Conservation (phyloP, 164 flowering plant species). For the Akebia trifoliata region DNA sequence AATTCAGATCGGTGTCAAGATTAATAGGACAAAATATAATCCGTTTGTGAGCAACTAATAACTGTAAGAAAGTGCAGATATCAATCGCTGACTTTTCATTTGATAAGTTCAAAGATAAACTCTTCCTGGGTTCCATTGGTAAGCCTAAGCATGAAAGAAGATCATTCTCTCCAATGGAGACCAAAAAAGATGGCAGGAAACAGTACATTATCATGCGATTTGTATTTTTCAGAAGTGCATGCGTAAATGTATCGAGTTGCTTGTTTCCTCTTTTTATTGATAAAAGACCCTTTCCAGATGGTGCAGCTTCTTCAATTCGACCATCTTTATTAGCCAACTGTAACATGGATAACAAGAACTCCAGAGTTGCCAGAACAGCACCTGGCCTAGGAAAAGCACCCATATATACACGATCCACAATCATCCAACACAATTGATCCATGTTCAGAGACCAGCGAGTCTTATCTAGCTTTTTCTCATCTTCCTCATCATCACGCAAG, state of each 20-base stretch:
- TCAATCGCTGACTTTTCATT: slow-evolving; percentile 61
- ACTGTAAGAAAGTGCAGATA: slow-evolving; percentile 72
- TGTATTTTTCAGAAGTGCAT: slow-evolving; percentile 80
- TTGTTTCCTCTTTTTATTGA: slow-evolving; percentile 84
- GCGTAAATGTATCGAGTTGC: slow-evolving; percentile 88
- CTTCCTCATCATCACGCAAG: slow-evolving; percentile 95
- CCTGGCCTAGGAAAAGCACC: slow-evolving; percentile 93
- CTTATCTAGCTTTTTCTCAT: slow-evolving; percentile 85
- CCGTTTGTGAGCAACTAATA: slow-evolving; percentile 79
- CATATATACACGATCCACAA: slow-evolving; percentile 95
- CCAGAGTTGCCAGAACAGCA: slow-evolving; percentile 68
- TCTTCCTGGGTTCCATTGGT: slow-evolving; percentile 58
- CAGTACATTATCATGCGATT: slow-evolving; percentile 90
- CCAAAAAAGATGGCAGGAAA: slow-evolving; percentile 86
- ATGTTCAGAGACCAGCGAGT: slow-evolving; percentile 84
- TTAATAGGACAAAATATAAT: slow-evolving; percentile 91
- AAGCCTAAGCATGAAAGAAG: slow-evolving; percentile 68
- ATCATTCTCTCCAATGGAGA: slow-evolving; percentile 71
- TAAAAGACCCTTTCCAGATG: slow-evolving; percentile 71
- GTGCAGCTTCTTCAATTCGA: slow-evolving; percentile 75
- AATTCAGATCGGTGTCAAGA: slow-evolving; percentile 81
- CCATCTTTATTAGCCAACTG: slow-evolving; percentile 98
- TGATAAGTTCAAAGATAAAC: slow-evolving; percentile 21
- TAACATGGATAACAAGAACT: slow-evolving; percentile 89
- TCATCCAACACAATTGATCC: slow-evolving; percentile 86